Base-by-base conservation (phyloP, 768 basidiomycete genomes). In the Podaxis pistillaris region DNA sequence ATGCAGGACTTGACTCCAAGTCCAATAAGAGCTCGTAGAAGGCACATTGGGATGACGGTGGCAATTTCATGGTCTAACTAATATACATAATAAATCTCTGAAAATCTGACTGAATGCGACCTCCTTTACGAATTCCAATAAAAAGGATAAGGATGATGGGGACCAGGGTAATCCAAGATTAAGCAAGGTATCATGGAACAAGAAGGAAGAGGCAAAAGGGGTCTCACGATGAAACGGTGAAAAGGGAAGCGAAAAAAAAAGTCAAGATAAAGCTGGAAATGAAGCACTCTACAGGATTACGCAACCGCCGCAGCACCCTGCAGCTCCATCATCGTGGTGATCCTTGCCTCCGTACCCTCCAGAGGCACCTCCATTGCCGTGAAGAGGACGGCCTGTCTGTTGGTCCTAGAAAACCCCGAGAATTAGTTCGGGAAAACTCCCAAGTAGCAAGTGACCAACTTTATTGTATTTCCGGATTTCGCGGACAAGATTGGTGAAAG, bases 381-480 rank as follows among this genome's bases (percentile, higher is more conserved):
- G 26, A 80, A 62, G 79, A 3, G 89, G 88, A 61, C 90, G 86
- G 22, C 90, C 90, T 17, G 86, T 88, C 78, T 90, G 86, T 75
- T 90, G 89, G 68, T 91, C 89, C 90, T 91, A 62, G 40, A 65
- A 49, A 53, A 11, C 58, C 17, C 24, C 22, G 58, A 56, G 33
- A 56, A 30, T 51, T 50, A 56, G 41, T 64, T 68, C 56, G 63
- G 56, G 60, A 50, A 15, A 44, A 47, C 4, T 41, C 26, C 22
- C 12, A 61, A 53, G 1, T 19, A 26, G 22, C 24, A 64, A 58
- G 24, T 30, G 41, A 59, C 79, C 54, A 55, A 93, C 94, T 83
- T 93, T 94, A 81, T 96, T 97, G 73, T 93, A 95, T 73, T 89
- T 89, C 71, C 94, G 84, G 69, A 97, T 97, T 75, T 95, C 93